A percentile compares a stretch with the other conserved stretches of the same genome.
phyloP scores from a whole-genome alignment of 1,284 basidiomycete genomes.

The Xerocomus amazonicus region DNA sequence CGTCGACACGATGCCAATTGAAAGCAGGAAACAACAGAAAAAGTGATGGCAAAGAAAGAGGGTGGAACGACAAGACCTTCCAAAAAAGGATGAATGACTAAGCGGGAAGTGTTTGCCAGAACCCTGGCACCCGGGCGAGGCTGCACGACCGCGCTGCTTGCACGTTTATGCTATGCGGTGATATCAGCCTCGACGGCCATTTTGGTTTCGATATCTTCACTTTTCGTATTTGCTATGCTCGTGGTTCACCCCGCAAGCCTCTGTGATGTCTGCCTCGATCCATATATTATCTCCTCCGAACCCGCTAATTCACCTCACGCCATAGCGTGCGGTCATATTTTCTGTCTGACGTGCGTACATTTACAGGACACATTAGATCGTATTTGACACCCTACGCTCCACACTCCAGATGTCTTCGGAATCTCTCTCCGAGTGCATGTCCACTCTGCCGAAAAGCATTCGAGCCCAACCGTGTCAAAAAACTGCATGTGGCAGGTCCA shows the following conservation, averaged over 20 bases:
- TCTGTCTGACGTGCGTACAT: constrained; percentile 55
- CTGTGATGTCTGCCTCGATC: constrained; percentile 68
- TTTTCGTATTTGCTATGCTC: constrained; percentile 38
- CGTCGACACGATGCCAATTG: no score
- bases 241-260: constrained; percentile 60
- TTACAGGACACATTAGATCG: constrained; percentile 11
- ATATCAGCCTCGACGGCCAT: constrained; percentile 24
- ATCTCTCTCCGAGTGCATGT: constrained; percentile 49
- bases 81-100: constrained; percentile 23
- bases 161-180: constrained; percentile 36
- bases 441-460: constrained; percentile 64
- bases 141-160: constrained; percentile 19
- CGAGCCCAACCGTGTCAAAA: constrained; percentile 50
- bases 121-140: constrained; percentile 16
- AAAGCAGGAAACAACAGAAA: no score
- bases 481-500: constrained; percentile 52
- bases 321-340: constrained; percentile 68
- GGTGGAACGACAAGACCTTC: constrained; percentile 20
- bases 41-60: no score
- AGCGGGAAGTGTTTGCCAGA: constrained; percentile 14
- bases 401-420: constrained; percentile 45
- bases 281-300: constrained; percentile 45
- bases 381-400: constrained; percentile 6
- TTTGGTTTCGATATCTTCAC: constrained; percentile 24
- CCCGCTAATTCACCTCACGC: constrained; percentile 52